phyloP scores from a whole-genome alignment of 2,329 filamentous ascomycete species.

The Didymella segeticola region DNA sequence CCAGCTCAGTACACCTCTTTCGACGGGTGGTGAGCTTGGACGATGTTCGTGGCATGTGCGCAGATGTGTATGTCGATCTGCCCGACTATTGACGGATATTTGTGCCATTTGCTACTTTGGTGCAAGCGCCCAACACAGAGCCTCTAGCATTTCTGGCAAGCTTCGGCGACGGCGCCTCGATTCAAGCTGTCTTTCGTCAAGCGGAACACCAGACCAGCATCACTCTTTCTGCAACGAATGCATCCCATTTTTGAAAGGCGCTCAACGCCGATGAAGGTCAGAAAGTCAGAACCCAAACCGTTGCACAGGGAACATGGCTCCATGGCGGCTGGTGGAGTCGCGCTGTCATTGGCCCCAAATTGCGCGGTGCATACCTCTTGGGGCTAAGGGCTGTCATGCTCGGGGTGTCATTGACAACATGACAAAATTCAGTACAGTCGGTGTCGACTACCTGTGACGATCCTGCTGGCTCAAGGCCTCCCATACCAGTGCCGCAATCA shows the following conservation, averaged over 20 bases:
- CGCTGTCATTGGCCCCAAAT: neutral
- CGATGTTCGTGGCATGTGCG: conserved; percentile 11
- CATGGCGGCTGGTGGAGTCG: neutral
- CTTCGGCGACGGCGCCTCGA: neutral
- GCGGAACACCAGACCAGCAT: neutral
- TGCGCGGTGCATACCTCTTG: conserved; percentile 8
- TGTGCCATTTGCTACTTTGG: conserved; percentile 34
- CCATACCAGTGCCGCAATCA: neutral
- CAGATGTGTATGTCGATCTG: conserved; percentile 10
- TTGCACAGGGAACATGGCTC: neutral
- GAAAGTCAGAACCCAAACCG: conserved; percentile 9
- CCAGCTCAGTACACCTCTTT: conserved; percentile 14
- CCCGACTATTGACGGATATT: neutral
- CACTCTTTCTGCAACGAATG: neutral
- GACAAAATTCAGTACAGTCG: neutral
- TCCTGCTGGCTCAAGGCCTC: neutral
- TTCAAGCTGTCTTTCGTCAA: neutral
- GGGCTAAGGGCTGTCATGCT: neutral
- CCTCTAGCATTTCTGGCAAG: neutral
- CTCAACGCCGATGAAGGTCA: neutral
- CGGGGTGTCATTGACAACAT: neutral
- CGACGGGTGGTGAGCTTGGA: neutral
- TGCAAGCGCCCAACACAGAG: conserved; percentile 19
- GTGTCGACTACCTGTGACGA: no score
- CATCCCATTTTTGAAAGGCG: neutral